Evolutionary conservation across 2,329 filamentous ascomycete species (phyloP).

Genomic region (Lasiodiplodia gonubiensis): DNA sequence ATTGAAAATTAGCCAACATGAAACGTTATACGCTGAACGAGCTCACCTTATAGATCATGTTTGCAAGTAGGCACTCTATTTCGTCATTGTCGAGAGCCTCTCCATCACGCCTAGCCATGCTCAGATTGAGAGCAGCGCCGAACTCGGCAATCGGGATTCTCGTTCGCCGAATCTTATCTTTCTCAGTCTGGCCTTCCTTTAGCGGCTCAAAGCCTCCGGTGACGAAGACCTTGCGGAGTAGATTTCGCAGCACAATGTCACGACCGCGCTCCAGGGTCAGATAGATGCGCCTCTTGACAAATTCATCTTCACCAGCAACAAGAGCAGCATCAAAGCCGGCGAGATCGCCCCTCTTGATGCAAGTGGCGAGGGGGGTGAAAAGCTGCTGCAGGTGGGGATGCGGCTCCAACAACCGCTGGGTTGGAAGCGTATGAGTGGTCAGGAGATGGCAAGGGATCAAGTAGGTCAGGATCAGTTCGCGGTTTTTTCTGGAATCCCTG

Average conservation of each 20-base stretch:
- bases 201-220: slow-evolving; percentile 76
- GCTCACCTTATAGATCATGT: slow-evolving; percentile 96
- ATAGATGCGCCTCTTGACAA: slow-evolving; percentile 92
- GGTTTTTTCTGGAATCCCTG: slow-evolving; percentile 72
- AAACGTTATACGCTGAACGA: not conserved
- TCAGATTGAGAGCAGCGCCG: slow-evolving; percentile 79
- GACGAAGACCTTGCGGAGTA: slow-evolving; percentile 89
- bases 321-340: slow-evolving; percentile 83
- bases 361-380: slow-evolving; percentile 77
- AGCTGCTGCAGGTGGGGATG: slow-evolving; percentile 78
- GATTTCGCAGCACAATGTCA: slow-evolving; percentile 88
- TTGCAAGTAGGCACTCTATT: slow-evolving; percentile 92
- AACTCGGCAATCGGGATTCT: slow-evolving; percentile 86
- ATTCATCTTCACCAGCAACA: slow-evolving; percentile 82
- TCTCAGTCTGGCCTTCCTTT: slow-evolving; percentile 69
- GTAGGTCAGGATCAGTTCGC: slow-evolving; percentile 89
- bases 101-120: slow-evolving; percentile 59
- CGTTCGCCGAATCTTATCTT: slow-evolving; percentile 69
- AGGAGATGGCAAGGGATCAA: slow-evolving; percentile 92
- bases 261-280: slow-evolving; percentile 90
- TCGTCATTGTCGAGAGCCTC: slow-evolving; percentile 82
- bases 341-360: slow-evolving; percentile 83
- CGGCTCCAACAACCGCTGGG: slow-evolving; percentile 69
- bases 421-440: slow-evolving; percentile 84
- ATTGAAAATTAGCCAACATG: slow-evolving; percentile 33